Percentiles rank a stretch among this genome's conserved stretches.
These are phyloP conservation scores for Paramecium sexaurelia DNA, from an alignment of 73 alveolate species.

Conservation along the genomic window DNA sequence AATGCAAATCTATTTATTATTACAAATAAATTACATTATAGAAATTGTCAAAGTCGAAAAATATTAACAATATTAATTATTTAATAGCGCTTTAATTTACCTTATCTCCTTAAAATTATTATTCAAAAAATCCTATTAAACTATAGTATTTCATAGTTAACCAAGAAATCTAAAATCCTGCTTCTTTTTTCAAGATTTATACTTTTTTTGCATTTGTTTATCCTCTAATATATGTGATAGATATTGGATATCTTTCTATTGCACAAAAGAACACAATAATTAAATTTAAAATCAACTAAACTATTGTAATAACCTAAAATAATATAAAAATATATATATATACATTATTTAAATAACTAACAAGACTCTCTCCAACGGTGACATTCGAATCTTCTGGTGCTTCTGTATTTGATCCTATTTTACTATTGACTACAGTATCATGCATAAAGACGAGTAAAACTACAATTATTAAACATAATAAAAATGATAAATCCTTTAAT, in stretches of 20 bases:
- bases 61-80: neutral
- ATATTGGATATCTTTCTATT: conserved; percentile 65
- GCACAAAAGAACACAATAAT: conserved; percentile 63
- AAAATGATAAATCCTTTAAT: conserved; percentile 52
- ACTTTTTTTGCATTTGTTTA: conserved; percentile 36
- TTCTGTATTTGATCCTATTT: neutral
- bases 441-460: conserved; percentile 39
- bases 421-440: conserved; percentile 35
- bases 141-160: neutral
- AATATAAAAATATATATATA: neutral
- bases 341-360: conserved; percentile 37
- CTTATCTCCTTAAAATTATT: neutral
- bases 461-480: conserved; percentile 49
- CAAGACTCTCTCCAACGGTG: neutral
- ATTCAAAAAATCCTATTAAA: neutral
- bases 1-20: neutral
- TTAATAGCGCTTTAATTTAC: neutral
- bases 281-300: conserved; percentile 28
- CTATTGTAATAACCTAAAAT: conserved; percentile 12
- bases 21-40: neutral
- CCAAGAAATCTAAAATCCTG: conserved; percentile 58
- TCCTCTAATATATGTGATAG: conserved; percentile 55
- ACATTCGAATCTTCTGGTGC: conserved; percentile 55
- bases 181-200: conserved; percentile 53
- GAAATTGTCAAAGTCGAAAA: conserved; percentile 33